phyloP scores from a whole-genome alignment of 2,329 filamentous ascomycete genomes.

The Pseudogymnoascus sp. region DNA sequence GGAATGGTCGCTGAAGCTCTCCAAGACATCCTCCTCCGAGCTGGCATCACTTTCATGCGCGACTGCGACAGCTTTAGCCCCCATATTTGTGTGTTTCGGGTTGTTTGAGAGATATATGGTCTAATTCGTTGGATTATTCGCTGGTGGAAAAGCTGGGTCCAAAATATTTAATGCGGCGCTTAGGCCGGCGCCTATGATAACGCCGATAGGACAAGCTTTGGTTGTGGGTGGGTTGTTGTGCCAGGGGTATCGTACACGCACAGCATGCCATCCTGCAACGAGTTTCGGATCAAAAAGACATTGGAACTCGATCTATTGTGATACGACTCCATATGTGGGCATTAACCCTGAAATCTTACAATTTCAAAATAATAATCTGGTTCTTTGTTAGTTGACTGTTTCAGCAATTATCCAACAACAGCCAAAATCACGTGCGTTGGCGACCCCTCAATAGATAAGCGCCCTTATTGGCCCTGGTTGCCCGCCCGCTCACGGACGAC shows the following conservation, averaged over 20 bases:
- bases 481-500: background rate
- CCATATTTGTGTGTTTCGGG: slow-evolving; percentile 8
- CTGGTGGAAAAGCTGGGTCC: slow-evolving; percentile 8
- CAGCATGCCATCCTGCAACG: background rate
- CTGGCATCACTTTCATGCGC: slow-evolving; percentile 1
- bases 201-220: slow-evolving; percentile 5
- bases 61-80: slow-evolving; percentile 1
- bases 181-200: slow-evolving; percentile 8
- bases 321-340: background rate
- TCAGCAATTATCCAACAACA: slow-evolving; percentile 3
- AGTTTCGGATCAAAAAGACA: background rate
- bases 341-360: background rate
- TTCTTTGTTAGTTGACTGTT: background rate
- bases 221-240: slow-evolving; percentile 1
- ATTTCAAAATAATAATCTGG: background rate
- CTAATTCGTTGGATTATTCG: background rate
- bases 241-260: slow-evolving; percentile 2
- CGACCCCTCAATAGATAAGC: slow-evolving; percentile 1
- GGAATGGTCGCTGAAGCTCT: background rate
- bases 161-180: slow-evolving; percentile 7
- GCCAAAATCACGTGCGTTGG: slow-evolving; percentile 1
- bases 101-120: slow-evolving; percentile 7
- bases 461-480: slow-evolving; percentile 5
- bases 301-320: background rate
- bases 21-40: background rate